These are phyloP conservation scores for Cyberlindnera mrakii DNA, from an alignment of 805 yeast genomes.

Conservation along the genomic window DNA sequence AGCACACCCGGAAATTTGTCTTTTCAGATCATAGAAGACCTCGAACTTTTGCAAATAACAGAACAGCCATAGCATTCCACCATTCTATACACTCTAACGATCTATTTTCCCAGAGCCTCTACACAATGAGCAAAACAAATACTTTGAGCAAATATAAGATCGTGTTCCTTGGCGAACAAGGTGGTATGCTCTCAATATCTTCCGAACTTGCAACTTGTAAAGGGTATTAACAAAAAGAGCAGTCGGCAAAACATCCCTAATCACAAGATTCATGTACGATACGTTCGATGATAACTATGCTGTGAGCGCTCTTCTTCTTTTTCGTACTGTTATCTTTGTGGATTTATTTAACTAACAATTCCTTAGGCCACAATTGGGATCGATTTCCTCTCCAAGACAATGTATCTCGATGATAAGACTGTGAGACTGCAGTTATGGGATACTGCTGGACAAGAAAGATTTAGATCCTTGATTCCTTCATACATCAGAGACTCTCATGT, in stretches of 20 bases:
- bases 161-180: constrained; percentile 93
- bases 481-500: constrained; percentile 94
- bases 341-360: constrained; percentile 7
- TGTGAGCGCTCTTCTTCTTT: constrained; percentile 17
- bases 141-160: constrained; percentile 66
- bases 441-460: constrained; percentile 96
- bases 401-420: constrained; percentile 94
- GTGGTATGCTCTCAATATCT: constrained; percentile 10
- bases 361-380: constrained; percentile 90
- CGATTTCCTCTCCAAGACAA: constrained; percentile 88
- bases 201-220: too few relatives aligned
- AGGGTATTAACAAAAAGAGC: constrained; percentile 3
- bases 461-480: constrained; percentile 89
- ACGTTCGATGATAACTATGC: constrained; percentile 94
- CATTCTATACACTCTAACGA: too few relatives aligned
- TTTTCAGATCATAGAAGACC: too few relatives aligned
- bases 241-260: constrained; percentile 94
- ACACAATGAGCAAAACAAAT: constrained; percentile 19
- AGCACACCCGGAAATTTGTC: too few relatives aligned
- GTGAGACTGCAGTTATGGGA: constrained; percentile 95
- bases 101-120: neutral
- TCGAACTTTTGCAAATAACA: too few relatives aligned
- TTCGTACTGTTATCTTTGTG: neutral
- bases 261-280: constrained; percentile 97
- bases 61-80: too few relatives aligned